These are phyloP conservation scores for Epichloe amarillans DNA, from an alignment of 2,329 filamentous ascomycete genomes.

Conservation along the genomic window DNA sequence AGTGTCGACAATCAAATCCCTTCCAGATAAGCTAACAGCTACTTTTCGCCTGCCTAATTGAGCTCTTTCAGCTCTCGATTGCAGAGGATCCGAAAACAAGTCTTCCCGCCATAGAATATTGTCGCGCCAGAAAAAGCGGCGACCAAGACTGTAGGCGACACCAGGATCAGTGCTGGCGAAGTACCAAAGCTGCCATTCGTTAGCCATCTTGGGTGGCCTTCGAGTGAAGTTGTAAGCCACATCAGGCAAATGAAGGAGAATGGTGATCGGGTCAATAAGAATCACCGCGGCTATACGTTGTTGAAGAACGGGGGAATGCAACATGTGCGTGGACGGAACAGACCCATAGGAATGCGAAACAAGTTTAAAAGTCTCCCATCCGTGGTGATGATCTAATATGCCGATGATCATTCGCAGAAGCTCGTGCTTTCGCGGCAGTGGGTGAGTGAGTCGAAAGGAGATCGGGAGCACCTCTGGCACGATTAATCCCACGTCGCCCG, in stretches of 20 bases:
- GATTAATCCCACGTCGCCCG: constrained; percentile 43
- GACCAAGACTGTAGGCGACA: constrained; percentile 48
- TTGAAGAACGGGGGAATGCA: constrained; percentile 34
- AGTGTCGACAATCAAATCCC: constrained; percentile 53
- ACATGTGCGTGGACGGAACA: constrained; percentile 47
- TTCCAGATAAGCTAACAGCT: constrained; percentile 44
- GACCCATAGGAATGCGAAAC: constrained; percentile 53
- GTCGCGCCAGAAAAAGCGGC: constrained; percentile 60
- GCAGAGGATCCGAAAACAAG: constrained; percentile 20
- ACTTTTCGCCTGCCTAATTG: constrained; percentile 21
- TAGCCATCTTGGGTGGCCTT: constrained; percentile 39
- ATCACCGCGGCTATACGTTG: constrained; percentile 35
- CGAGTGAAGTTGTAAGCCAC: constrained; percentile 60
- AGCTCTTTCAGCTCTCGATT: not conserved
- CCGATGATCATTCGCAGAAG: constrained; percentile 42
- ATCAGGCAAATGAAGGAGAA: constrained; percentile 54
- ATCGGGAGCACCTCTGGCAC: constrained; percentile 53
- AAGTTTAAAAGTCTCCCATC: constrained; percentile 44
- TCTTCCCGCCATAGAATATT: constrained; percentile 61
- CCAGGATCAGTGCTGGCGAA: constrained; percentile 56
- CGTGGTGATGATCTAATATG: constrained; percentile 43
- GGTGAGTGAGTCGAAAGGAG: constrained; percentile 45
- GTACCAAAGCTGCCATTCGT: constrained; percentile 58
- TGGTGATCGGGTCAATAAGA: constrained; percentile 48
- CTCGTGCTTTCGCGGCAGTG: constrained; percentile 35